Evolutionary conservation across 768 basidiomycete species (phyloP).

Genomic region (Nidula microcarpa): DNA sequence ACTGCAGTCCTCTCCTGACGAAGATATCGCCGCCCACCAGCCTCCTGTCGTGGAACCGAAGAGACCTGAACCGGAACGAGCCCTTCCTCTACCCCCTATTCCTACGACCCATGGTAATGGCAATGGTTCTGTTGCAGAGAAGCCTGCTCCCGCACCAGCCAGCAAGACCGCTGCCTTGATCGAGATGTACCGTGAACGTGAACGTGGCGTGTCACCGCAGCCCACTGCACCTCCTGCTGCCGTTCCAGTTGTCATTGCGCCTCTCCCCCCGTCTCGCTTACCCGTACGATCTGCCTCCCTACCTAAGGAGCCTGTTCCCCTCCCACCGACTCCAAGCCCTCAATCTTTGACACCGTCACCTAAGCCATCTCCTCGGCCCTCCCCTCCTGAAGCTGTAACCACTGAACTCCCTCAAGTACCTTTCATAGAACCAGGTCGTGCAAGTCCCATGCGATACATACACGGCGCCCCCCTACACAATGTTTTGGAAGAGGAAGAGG

Average conservation of each 20-base stretch:
- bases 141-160: constrained; percentile 13
- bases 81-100: constrained; percentile 1
- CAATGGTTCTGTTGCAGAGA: constrained; percentile 9
- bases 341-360: constrained; percentile 18
- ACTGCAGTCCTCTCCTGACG: neutral
- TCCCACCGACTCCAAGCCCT: constrained; percentile 9
- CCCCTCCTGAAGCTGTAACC: constrained; percentile 22
- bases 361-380: constrained; percentile 10
- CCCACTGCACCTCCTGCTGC: constrained; percentile 17
- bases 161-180: constrained; percentile 78
- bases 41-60: neutral
- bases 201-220: constrained; percentile 40
- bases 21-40: neutral
- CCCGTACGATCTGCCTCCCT: constrained; percentile 30
- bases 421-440: constrained; percentile 49
- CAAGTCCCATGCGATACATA: constrained; percentile 68
- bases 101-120: constrained; percentile 6
- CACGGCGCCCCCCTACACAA: constrained; percentile 87
- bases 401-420: constrained; percentile 29
- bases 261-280: constrained; percentile 34
- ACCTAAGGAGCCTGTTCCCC: constrained; percentile 8
- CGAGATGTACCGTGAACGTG: constrained; percentile 81
- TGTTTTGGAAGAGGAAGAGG: constrained; percentile 80
- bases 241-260: constrained; percentile 21
- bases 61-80: constrained; percentile 1